Conservation (phyloP, 1,284 basidiomycete genomes). For the Puccinia coronata region DNA sequence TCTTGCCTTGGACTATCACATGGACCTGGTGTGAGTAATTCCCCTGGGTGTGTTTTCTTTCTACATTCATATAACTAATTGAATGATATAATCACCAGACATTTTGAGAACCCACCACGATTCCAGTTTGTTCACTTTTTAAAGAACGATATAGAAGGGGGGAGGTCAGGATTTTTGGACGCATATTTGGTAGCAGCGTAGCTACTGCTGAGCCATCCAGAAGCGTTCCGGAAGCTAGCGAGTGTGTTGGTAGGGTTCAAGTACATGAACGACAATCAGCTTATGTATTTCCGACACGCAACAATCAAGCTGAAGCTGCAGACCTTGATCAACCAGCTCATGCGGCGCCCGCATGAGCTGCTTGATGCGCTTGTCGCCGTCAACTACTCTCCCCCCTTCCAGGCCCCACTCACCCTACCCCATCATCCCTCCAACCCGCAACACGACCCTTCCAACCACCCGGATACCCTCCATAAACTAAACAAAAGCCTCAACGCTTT, state of each 20-base stretch:
- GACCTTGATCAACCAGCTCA: slow-evolving; percentile 28
- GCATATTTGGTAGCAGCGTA: slow-evolving; percentile 69
- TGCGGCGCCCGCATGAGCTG: slow-evolving; percentile 32
- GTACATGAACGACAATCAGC: slow-evolving; percentile 87
- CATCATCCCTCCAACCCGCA: no score
- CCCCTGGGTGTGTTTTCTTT: no score
- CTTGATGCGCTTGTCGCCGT: slow-evolving; percentile 64
- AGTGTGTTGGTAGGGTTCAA: slow-evolving; percentile 75
- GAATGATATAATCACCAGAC: no score
- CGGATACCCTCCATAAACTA: no score
- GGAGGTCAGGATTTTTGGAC: slow-evolving; percentile 86
- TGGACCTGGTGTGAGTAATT: slow-evolving; percentile 86
- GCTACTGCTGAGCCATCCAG: slow-evolving; percentile 64
- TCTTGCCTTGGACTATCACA: slow-evolving; percentile 82
- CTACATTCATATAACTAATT: no score
- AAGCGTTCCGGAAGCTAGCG: slow-evolving; percentile 67
- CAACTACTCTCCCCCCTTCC: slow-evolving; percentile 95
- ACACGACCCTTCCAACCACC: no score
- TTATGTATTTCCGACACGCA: slow-evolving; percentile 75
- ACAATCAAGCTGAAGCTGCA: slow-evolving; percentile 70
- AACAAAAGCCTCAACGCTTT: no score
- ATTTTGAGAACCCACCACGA: slow-evolving; percentile 83
- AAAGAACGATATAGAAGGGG: slow-evolving; percentile 75
- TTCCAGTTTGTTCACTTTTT: slow-evolving; percentile 90
- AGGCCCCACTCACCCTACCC: slow-evolving; percentile 66